phyloP scores from a whole-genome alignment of 164 flowering plant genomes.

The Stephania yunnanensis region DNA sequence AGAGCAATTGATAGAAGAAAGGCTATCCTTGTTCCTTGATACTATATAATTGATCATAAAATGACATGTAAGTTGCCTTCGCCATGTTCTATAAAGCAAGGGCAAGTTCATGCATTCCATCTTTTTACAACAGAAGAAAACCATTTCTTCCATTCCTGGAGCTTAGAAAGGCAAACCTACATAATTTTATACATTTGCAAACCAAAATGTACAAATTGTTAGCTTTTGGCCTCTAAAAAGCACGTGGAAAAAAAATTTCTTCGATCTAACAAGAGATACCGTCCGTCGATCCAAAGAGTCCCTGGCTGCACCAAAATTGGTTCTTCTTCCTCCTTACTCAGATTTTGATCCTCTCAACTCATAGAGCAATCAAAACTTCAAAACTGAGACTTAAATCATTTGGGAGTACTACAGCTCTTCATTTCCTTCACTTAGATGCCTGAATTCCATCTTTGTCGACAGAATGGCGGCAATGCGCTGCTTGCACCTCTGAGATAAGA shows the following conservation, averaged over 20 bases:
- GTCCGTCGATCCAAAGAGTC: not conserved
- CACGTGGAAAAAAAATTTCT: not conserved
- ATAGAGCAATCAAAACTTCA: too few species aligned
- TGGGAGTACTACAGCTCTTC: not conserved
- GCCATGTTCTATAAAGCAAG: too few species aligned
- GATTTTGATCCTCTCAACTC: not conserved
- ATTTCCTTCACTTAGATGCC: not conserved
- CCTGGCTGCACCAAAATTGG: not conserved
- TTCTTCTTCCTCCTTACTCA: not conserved
- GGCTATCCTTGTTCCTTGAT: too few species aligned
- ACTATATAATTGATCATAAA: too few species aligned
- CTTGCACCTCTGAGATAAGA: not conserved
- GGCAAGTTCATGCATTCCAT: not conserved
- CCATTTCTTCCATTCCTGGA: not conserved
- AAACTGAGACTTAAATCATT: not conserved
- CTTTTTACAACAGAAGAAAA: not conserved
- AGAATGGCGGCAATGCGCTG: not conserved
- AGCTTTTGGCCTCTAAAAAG: conserved; percentile 6
- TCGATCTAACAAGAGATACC: not conserved
- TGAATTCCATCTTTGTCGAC: not conserved
- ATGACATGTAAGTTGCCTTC: too few species aligned
- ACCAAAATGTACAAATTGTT: conserved; percentile 10
- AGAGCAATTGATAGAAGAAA: too few species aligned
- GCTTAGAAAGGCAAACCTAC: conserved; percentile 4
- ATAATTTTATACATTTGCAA: conserved; percentile 13